Evolutionary conservation across 306 rosid genomes (phyloP).

Genomic region (Castanea mollissima): DNA sequence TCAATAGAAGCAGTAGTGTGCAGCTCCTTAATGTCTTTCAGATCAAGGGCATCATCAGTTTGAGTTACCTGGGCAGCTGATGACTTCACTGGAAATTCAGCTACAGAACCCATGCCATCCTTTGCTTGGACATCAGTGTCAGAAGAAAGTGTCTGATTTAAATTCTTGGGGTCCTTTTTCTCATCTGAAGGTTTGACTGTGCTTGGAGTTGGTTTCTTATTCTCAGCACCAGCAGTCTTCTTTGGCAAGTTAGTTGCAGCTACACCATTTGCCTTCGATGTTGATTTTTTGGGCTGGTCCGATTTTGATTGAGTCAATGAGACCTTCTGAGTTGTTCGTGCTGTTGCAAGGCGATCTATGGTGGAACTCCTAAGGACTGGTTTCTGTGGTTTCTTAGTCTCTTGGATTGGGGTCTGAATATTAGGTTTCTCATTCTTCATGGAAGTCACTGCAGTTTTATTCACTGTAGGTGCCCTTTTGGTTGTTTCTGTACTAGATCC

Average conservation of each 20-base stretch:
- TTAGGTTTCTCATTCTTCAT: conserved; percentile 48
- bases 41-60: conserved; percentile 23
- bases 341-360: conserved; percentile 76
- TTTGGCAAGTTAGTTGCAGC: conserved; percentile 27
- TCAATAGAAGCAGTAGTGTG: conserved; percentile 33
- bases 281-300: conserved; percentile 52
- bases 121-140: conserved; percentile 34
- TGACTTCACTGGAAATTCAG: conserved; percentile 35
- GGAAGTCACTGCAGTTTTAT: conserved; percentile 34
- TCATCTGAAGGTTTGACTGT: conserved; percentile 50
- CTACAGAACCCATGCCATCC: conserved; percentile 32
- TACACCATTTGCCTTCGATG: conserved; percentile 40
- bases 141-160: conserved; percentile 35
- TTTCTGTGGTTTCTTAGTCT: conserved; percentile 54
- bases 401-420: conserved; percentile 42
- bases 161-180: conserved; percentile 33
- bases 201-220: conserved; percentile 57
- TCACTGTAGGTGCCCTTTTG: conserved; percentile 42
- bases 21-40: conserved; percentile 39
- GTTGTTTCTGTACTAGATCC: conserved; percentile 26
- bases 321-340: conserved; percentile 51
- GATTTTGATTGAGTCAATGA: conserved; percentile 36
- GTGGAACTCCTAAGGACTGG: conserved; percentile 75
- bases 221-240: conserved; percentile 39
- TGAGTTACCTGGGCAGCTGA: conserved; percentile 28